Percentiles rank a stretch among this genome's conserved stretches.
Evolutionary conservation across 768 basidiomycete genomes (phyloP).

Genomic region (Mycena rebaudengoi): DNA sequence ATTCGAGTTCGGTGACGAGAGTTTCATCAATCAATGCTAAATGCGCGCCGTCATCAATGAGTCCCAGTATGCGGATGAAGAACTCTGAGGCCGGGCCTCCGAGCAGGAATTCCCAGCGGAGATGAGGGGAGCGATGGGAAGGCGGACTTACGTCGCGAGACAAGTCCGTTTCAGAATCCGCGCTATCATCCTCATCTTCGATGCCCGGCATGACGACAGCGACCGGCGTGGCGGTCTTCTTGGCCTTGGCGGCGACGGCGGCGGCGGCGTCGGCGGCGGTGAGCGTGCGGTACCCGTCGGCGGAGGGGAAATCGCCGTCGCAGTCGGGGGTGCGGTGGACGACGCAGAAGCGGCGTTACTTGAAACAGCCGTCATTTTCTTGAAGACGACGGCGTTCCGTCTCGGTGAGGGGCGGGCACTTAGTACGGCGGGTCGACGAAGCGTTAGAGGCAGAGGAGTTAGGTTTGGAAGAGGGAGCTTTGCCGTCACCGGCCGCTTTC

Average conservation of each 20-base stretch:
- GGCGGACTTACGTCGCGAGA: slow-evolving; percentile 15
- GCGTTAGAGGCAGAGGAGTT: background rate
- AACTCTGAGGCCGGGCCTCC: background rate
- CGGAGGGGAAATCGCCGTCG: slow-evolving; percentile 27
- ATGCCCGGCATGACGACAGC: background rate
- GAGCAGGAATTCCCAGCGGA: slow-evolving; percentile 23
- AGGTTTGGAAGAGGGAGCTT: background rate
- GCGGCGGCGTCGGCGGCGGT: slow-evolving; percentile 7
- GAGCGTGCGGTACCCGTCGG: slow-evolving; percentile 22
- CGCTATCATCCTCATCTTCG: background rate
- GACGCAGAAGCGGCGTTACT: slow-evolving; percentile 28
- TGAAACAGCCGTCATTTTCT: slow-evolving; percentile 32
- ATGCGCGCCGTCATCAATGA: slow-evolving; percentile 38
- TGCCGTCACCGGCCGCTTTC: background rate
- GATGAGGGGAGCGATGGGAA: slow-evolving; percentile 9
- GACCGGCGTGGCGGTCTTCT: background rate
- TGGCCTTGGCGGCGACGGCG: background rate
- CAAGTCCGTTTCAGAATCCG: slow-evolving; percentile 14
- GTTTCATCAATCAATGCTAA: slow-evolving; percentile 32
- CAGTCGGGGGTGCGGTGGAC: slow-evolving; percentile 28
- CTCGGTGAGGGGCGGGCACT: background rate
- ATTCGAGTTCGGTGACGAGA: slow-evolving; percentile 8
- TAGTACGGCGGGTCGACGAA: background rate
- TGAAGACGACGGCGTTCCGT: slow-evolving; percentile 22
- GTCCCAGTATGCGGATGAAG: background rate